A percentile compares a stretch with the other conserved stretches of the same genome.
Evolutionary conservation across 352 stramenopile genomes (phyloP).

Genomic region (Thraustotheca clavata): DNA sequence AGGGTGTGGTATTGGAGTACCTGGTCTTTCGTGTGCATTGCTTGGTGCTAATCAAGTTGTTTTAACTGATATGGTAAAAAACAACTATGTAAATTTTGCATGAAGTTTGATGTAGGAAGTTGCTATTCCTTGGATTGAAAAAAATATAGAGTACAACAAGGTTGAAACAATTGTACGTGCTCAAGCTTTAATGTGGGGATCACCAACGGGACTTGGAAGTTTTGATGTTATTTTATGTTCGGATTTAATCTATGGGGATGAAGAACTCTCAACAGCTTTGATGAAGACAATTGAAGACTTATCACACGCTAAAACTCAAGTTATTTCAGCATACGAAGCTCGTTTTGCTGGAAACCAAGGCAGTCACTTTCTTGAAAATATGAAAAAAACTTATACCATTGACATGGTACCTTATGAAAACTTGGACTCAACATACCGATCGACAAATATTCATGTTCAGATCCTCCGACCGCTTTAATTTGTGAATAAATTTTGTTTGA

Average conservation of each 20-base stretch:
- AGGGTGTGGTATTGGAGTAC: slow-evolving; percentile 48
- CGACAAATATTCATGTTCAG: slow-evolving; percentile 37
- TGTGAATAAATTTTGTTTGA: not conserved
- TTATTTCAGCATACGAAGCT: slow-evolving; percentile 44
- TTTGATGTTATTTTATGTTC: slow-evolving; percentile 54
- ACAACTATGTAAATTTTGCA: not conserved
- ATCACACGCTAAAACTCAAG: slow-evolving; percentile 29
- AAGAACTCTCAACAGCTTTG: slow-evolving; percentile 33
- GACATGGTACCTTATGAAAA: slow-evolving; percentile 27
- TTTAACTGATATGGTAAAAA: slow-evolving; percentile 40
- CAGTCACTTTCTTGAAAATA: slow-evolving; percentile 34
- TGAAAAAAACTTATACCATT: slow-evolving; percentile 28
- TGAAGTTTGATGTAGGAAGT: slow-evolving; percentile 24
- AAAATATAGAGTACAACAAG: slow-evolving; percentile 39
- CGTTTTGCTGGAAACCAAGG: slow-evolving; percentile 45
- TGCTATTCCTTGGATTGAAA: slow-evolving; percentile 41
- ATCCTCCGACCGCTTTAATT: slow-evolving; percentile 26
- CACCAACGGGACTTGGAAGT: slow-evolving; percentile 9
- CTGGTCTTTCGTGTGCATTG: slow-evolving; percentile 33
- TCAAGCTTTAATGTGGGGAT: slow-evolving; percentile 37
- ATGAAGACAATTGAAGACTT: slow-evolving; percentile 35
- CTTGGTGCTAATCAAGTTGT: slow-evolving; percentile 36
- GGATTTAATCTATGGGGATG: slow-evolving; percentile 47
- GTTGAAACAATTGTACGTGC: slow-evolving; percentile 24
- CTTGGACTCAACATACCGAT: slow-evolving; percentile 36